Evolutionary conservation across 2,329 filamentous ascomycete genomes (phyloP).

Genomic region (Colletotrichum tofieldiae): DNA sequence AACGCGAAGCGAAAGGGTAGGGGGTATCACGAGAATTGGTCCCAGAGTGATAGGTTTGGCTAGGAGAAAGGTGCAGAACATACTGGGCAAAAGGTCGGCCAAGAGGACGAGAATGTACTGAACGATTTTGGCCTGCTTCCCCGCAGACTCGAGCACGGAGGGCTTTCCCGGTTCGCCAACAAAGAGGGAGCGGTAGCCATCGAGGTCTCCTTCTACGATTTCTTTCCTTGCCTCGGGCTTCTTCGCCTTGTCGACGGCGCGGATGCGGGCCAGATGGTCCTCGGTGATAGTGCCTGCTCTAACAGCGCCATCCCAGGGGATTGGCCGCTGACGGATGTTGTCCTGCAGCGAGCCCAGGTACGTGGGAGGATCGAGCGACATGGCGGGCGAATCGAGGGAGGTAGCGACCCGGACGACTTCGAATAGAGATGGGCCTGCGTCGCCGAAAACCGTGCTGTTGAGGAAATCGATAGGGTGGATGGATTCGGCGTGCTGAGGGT

Average conservation of each 20-base stretch:
- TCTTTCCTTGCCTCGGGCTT: slow-evolving; percentile 87
- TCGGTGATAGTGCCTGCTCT: slow-evolving; percentile 95
- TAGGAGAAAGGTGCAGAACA: slow-evolving; percentile 9
- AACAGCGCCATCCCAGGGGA: slow-evolving; percentile 97
- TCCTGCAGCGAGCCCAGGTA: slow-evolving; percentile 90
- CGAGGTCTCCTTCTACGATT: slow-evolving; percentile 83
- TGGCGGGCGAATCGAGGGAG: slow-evolving; percentile 55
- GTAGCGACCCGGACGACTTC: slow-evolving; percentile 37
- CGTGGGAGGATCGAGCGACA: slow-evolving; percentile 93
- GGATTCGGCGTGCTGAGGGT: slow-evolving; percentile 31
- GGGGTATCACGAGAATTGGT: neutral
- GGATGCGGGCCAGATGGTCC: slow-evolving; percentile 94
- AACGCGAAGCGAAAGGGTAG: neutral
- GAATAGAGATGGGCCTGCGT: slow-evolving; percentile 37
- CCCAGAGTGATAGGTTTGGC: neutral
- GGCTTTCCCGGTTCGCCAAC: slow-evolving; percentile 80
- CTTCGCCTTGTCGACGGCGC: slow-evolving; percentile 95
- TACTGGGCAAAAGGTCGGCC: slow-evolving; percentile 78
- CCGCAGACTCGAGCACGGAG: slow-evolving; percentile 86
- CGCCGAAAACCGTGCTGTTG: slow-evolving; percentile 25
- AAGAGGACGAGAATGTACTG: slow-evolving; percentile 95
- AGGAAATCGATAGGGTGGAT: slow-evolving; percentile 24
- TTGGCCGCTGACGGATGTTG: slow-evolving; percentile 96
- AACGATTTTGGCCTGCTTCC: slow-evolving; percentile 89
- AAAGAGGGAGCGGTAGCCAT: slow-evolving; percentile 86